Percentiles rank a stretch among this genome's conserved stretches.
Evolutionary conservation across 371 early-diverging fungal genomes (phyloP).

Genomic region (Mucor mucedo): DNA sequence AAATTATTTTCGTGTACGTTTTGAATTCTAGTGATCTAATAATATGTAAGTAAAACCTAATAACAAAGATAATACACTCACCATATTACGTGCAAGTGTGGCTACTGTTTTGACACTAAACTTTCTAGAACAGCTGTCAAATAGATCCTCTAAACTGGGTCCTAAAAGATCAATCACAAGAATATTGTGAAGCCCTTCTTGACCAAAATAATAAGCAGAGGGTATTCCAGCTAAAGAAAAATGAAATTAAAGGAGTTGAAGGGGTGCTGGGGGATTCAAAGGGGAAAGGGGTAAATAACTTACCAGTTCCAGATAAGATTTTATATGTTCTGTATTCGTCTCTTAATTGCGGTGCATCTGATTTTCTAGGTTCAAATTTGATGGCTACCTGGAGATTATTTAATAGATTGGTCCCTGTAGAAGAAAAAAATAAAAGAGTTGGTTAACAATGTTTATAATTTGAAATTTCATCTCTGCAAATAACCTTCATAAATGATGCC

Average conservation of each 20-base stretch:
- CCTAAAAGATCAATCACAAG: slow-evolving; percentile 97
- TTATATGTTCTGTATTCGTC: slow-evolving; percentile 94
- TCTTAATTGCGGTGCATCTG: slow-evolving; percentile 92
- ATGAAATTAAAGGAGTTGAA: neutral
- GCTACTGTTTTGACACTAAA: slow-evolving; percentile 92
- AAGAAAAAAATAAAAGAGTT: neutral
- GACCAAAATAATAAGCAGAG: slow-evolving; percentile 90
- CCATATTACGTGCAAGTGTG: slow-evolving; percentile 95
- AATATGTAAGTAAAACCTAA: neutral
- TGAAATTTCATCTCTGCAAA: no score
- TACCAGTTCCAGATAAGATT: slow-evolving; percentile 79
- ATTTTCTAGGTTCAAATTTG: slow-evolving; percentile 95
- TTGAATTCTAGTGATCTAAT: slow-evolving; percentile 87
- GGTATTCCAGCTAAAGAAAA: slow-evolving; percentile 76
- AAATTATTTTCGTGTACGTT: slow-evolving; percentile 95
- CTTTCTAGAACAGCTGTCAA: slow-evolving; percentile 89
- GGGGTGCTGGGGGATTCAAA: neutral
- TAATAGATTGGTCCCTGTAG: slow-evolving; percentile 69
- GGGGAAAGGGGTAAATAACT: slow-evolving; percentile 2
- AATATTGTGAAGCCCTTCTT: slow-evolving; percentile 94
- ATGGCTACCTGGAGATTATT: slow-evolving; percentile 89
- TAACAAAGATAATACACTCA: slow-evolving; percentile 29
- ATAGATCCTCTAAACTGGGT: slow-evolving; percentile 93
- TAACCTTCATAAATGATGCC: slow-evolving; percentile 95
- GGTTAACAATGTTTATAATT: neutral